Evolutionary conservation across 768 basidiomycete genomes (phyloP), one percentile per base, ranked within the genome.

Genomic region (Strobilomyces dryophilus): DNA sequence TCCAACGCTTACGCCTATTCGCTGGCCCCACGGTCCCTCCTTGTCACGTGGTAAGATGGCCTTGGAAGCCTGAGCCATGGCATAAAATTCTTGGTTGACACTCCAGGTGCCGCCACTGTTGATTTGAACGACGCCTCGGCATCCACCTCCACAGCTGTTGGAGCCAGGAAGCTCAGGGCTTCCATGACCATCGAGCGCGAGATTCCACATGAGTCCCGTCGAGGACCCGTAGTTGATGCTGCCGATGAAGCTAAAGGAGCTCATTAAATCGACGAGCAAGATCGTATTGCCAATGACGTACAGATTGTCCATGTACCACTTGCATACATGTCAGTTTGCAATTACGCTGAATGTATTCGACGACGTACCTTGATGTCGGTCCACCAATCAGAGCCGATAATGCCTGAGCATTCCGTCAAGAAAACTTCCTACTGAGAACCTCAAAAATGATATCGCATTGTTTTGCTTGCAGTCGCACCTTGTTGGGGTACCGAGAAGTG

Each of bases 221-320:
- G 66, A 67, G 27, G 71, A 64, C 5, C 65, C 64, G 20, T 74
- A 63, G 40, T 42, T 53, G 18, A 70, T 37, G 27, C 70, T 64
- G 5, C 79, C 76, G 32, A 76, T 74, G 62, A 75, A 78, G 15
- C 69, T 71, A 35, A 41, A 15, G n/a, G 31, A 49, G 1, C 9
- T 2, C 2, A 37, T 47, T 10, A 63, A 44, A 47, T 72, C 64
- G 47, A 67, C 58, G 41, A 67, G 66, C n/a, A 40, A 60, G 66
- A 39, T 50, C 57, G 43, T n/a, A 1, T 32, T 44, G 18, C 17
- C 26, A 14, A 15, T 29, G 15, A 57, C 78, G 45, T 53, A 85
- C 81, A 87, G 67, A 59, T 84, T 84, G 54, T 83, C 76, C 77
- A 85, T 80, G 55, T 84, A 82, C 84, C 84, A 87, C 83, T 84